These are phyloP conservation scores for Globisporangium paroecandrum DNA, from an alignment of 352 stramenopile genomes.

Conservation along the genomic window DNA sequence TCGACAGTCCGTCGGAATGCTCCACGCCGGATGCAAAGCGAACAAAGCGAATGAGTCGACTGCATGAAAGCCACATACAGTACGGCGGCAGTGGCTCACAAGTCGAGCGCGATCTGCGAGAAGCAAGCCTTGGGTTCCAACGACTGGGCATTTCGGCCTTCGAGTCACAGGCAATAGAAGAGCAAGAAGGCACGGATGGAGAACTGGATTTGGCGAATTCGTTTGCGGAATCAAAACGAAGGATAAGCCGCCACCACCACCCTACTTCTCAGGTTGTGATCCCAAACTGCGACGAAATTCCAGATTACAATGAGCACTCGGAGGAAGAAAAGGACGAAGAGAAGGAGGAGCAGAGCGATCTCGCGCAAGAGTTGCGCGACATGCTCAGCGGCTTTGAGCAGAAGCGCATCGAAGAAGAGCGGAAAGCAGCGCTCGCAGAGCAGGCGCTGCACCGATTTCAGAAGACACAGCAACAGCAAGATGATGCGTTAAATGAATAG, in stretches of 20 bases:
- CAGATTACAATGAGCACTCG: constrained; percentile 5
- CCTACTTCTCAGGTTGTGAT: background rate
- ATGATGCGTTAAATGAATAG: constrained; percentile 4
- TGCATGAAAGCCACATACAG: background rate
- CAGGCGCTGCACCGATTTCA: constrained; percentile 55
- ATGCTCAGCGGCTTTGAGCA: constrained; percentile 59
- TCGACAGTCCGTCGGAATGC: constrained; percentile 47
- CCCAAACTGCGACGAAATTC: background rate
- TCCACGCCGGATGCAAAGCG: constrained; percentile 25
- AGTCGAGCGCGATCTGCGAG: constrained; percentile 1
- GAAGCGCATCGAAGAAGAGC: constrained; percentile 60
- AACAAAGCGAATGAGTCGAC: constrained; percentile 14
- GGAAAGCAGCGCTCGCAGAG: constrained; percentile 45
- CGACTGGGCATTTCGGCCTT: constrained; percentile 1
- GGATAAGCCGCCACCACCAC: background rate
- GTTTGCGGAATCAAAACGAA: background rate
- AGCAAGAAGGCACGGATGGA: background rate
- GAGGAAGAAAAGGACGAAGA: constrained; percentile 30
- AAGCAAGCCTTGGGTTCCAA: constrained; percentile 4
- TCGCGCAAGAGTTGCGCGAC: constrained; percentile 53
- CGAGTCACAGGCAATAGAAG: background rate
- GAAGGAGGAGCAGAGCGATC: constrained; percentile 38
- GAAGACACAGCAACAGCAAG: constrained; percentile 40
- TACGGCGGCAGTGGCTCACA: background rate
- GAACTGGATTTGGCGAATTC: constrained; percentile 14